These are phyloP conservation scores for Dunaliella sp. DNA, from an alignment of 139 green algal species.

Conservation along the genomic window DNA sequence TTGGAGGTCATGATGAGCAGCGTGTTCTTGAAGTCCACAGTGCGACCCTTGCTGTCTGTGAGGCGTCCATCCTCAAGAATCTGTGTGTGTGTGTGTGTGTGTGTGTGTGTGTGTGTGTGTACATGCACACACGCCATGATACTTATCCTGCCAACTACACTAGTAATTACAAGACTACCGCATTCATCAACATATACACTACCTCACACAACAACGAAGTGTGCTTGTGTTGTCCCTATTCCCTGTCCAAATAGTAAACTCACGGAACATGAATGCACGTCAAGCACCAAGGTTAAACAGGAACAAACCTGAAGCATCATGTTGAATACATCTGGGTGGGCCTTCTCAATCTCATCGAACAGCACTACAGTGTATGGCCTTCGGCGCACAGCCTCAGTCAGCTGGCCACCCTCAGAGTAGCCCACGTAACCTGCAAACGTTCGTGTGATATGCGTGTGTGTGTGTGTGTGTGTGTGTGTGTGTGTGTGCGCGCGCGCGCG, in stretches of 20 bases:
- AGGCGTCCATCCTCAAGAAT: constrained; percentile 92
- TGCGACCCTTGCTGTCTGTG: constrained; percentile 89
- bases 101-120: too few relatives aligned
- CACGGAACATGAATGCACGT: too few relatives aligned
- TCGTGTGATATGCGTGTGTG: too few relatives aligned
- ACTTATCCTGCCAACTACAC: too few relatives aligned
- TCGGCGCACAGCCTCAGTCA: constrained; percentile 95
- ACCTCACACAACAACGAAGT: constrained; percentile 2
- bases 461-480: too few relatives aligned
- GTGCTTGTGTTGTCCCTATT: too few relatives aligned
- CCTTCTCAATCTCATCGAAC: constrained; percentile 99
- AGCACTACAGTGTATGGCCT: constrained; percentile 98
- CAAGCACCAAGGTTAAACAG: background rate
- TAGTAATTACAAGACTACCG: too few relatives aligned
- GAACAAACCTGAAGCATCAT: constrained; percentile 95
- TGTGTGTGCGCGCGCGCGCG: too few relatives aligned
- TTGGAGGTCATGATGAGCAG: constrained; percentile 99
- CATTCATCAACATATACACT: background rate
- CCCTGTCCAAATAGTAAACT: too few relatives aligned
- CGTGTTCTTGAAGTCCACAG: constrained; percentile 99
- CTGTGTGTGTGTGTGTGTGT: constrained; percentile 44
- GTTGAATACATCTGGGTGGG: constrained; percentile 99
- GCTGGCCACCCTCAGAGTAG: constrained; percentile 98
- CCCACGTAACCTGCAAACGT: constrained; percentile 98
- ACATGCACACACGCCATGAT: too few relatives aligned